Evolutionary conservation across 257 asterid genomes (phyloP), one percentile per base, ranked within the genome.

Genomic region (Petrea volubilis): DNA sequence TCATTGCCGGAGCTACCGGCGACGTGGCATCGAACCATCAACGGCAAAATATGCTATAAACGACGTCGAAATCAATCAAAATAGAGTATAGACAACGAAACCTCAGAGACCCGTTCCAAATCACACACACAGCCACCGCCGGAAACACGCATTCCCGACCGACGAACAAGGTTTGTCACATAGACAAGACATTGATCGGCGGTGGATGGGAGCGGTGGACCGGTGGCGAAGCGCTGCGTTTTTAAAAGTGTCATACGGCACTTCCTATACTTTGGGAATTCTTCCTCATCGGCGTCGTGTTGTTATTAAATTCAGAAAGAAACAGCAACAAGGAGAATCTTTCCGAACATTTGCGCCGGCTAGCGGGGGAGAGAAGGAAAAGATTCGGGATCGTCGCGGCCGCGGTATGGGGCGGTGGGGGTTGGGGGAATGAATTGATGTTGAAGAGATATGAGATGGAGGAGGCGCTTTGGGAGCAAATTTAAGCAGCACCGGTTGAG

Each of bases 41-140:
- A 38, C 43, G 43, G 9, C 2, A 4, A 14, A 41, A 5, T 15
- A 7, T 5, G 1, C 2, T 0, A 44, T 31, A 29, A 47, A 31
- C 0, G 4, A 47, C 29, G 47, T 1, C 0, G 2, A 7, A 14
- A 3, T 3, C 7, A 5, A 7, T 3, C 1, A 8, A 5, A 33
- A 23, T 43, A 34, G 18, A 23, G 18, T 11, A 36, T 33, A 3
- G 2, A 46, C 13, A 13, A 4, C 2, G 10, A 6, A 66, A 81
- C 94, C 94, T 88, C 94, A 85, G 91, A 78, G 86, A 71, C 94
- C 94, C 93, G 85, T 88, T 84, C 52, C 80, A 88, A 83, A 88
- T 88, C 90, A 79, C 75, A 31, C 96, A 81, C 88, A 69, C 89
- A 83, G 75, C 86, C 43, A 61, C 71, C 56, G 68, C 18, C 62